Percentiles rank a stretch among this genome's conserved stretches.
These are phyloP conservation scores for Cercophora samala DNA, from an alignment of 495 filamentous ascomycete species.

Conservation along the genomic window DNA sequence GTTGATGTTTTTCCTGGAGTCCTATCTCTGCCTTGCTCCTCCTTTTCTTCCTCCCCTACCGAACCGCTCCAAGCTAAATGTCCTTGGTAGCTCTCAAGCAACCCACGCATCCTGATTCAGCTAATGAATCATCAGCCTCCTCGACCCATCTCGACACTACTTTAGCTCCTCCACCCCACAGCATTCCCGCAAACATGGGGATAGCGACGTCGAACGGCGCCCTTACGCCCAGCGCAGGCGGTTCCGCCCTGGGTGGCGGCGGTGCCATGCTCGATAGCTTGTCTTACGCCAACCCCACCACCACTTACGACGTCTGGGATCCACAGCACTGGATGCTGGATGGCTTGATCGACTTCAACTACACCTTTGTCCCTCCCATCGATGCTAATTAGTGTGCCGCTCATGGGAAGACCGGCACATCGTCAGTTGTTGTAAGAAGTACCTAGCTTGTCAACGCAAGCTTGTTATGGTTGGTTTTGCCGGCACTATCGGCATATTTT, in stretches of 20 bases:
- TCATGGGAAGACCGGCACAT: not conserved
- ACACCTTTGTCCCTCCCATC: constrained; percentile 50
- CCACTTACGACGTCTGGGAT: constrained; percentile 82
- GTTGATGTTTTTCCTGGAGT: constrained; percentile 27
- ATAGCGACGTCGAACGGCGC: constrained; percentile 43
- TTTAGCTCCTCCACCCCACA: constrained; percentile 44
- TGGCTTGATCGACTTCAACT: constrained; percentile 76
- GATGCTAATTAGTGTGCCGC: constrained; percentile 41
- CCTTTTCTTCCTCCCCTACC: constrained; percentile 11
- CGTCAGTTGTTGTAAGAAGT: not conserved
- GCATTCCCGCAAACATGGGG: constrained; percentile 29
- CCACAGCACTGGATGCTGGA: constrained; percentile 89
- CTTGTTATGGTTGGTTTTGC: not conserved
- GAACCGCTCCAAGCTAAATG: constrained; percentile 38
- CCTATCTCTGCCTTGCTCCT: constrained; percentile 13
- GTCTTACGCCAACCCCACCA: constrained; percentile 54
- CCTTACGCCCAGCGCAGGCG: constrained; percentile 42
- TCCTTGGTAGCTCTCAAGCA: constrained; percentile 66
- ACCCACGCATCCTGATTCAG: constrained; percentile 80
- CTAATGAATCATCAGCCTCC: constrained; percentile 67
- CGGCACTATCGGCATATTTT: not conserved
- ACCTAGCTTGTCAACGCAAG: not conserved
- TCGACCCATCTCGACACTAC: constrained; percentile 58
- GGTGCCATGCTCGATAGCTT: constrained; percentile 41
- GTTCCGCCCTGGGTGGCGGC: constrained; percentile 39